Base-by-base conservation (phyloP, 163 green algal species). In the Scenedesmus sp. region DNA sequence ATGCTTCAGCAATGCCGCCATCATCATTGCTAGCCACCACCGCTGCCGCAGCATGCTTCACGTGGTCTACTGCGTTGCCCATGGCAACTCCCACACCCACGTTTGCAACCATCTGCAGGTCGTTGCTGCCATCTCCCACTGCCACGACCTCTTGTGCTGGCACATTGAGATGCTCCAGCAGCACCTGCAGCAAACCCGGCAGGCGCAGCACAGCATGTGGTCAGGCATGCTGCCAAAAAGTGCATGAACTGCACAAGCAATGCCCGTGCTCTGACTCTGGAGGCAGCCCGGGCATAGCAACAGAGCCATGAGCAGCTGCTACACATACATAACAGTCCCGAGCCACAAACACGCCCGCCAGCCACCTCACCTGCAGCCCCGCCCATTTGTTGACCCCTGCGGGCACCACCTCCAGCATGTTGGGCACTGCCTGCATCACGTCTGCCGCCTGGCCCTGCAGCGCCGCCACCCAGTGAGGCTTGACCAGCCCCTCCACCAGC, bases 321-420 rank as follows among this genome's bases (percentile, higher is more conserved):
- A 37, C 3, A 15, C 9, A 18, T 0, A 18, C 1, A 1, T 3
- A 1, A 16, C 65, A 76, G 65, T 30, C 56, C 3, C 1, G 13
- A 22, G 13, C 6, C 51, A 20, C 12, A 1, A 26, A 26, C 4
- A 42, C 24, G 44, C 72, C 72, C 26, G 33, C 0, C 72, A 78
- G 72, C 0, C 18, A 10, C 51, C 72, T 76, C 43, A 84, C 59
- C 70, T 92, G 61, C 78, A 97, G 51, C 20, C 94, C 95, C 1
- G 80, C 90, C 95, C 95, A 97, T 92, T 98, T 98, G 94, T 98
- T 96, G 43, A 97, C 95, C 5, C 96, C 96, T 7, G 56, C 26
- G 0, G 97, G 98, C 65, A 99, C 94, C 15, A 99, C 92, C 95
- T 99, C 98, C 43, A 99, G 93, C 97, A 99, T 99, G 68, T 96